Conservation (phyloP, 495 filamentous ascomycete genomes). For the Penicillium steckii region DNA sequence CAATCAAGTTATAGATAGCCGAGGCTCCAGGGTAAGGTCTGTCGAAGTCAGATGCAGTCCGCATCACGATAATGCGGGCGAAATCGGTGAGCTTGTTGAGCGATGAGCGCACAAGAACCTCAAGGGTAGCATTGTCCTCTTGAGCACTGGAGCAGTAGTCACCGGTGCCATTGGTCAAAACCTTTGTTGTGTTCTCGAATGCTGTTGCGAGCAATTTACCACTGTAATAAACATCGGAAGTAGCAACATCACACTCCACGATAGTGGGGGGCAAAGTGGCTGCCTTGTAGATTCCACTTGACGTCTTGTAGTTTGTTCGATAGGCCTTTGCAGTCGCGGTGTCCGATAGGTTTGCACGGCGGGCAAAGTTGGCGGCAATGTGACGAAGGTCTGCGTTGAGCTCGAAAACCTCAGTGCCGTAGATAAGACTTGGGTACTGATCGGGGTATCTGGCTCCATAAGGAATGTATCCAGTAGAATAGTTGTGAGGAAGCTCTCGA, state of each 20-base stretch:
- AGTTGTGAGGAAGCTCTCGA: conserved; percentile 65
- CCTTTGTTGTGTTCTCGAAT: conserved; percentile 62
- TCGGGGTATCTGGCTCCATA: conserved; percentile 53
- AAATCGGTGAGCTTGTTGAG: conserved; percentile 60
- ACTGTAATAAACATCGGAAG: conserved; percentile 71
- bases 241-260: conserved; percentile 65
- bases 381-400: conserved; percentile 61
- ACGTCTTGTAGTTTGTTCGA: conserved; percentile 54
- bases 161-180: conserved; percentile 67
- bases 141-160: conserved; percentile 70
- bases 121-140: conserved; percentile 73
- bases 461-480: conserved; percentile 64
- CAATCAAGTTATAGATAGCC: conserved; percentile 55
- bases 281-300: conserved; percentile 42
- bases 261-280: conserved; percentile 55
- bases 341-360: conserved; percentile 55
- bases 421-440: conserved; percentile 62
- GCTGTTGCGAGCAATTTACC: conserved; percentile 59
- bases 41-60: conserved; percentile 72
- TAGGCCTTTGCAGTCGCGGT: conserved; percentile 52
- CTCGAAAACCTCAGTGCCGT: conserved; percentile 79
- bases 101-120: conserved; percentile 62
- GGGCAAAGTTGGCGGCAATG: conserved; percentile 55
- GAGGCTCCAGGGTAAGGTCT: conserved; percentile 58
- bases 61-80: conserved; percentile 68